A percentile compares a stretch with the other conserved stretches of the same genome.
Evolutionary conservation across 345 rosid species (phyloP).

Genomic region (Draba incana): DNA sequence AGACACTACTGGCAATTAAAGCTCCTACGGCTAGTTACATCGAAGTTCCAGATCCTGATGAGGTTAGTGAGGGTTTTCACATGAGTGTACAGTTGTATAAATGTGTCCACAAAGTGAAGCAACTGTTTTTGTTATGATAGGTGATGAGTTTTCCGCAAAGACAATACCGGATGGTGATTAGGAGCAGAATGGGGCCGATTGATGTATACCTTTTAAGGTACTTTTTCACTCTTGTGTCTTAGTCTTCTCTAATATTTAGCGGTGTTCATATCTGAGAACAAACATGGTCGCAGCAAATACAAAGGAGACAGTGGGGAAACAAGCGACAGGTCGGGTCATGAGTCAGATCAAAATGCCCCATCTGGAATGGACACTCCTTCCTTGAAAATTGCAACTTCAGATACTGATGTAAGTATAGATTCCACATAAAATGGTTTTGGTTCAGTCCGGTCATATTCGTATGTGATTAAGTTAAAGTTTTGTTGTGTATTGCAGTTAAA

Average conservation of each 20-base stretch:
- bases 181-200: constrained; percentile 72
- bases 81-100: neutral
- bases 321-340: constrained; percentile 29
- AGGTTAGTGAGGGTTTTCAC: constrained; percentile 46
- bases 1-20: constrained; percentile 63
- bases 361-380: constrained; percentile 46
- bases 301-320: constrained; percentile 45
- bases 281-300: constrained; percentile 55
- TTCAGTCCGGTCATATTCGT: neutral
- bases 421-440: neutral
- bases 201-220: constrained; percentile 71
- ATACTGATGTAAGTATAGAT: constrained; percentile 53
- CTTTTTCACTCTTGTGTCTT: constrained; percentile 2
- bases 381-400: constrained; percentile 61
- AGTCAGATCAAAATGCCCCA: constrained; percentile 28
- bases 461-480: neutral
- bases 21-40: constrained; percentile 73
- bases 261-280: constrained; percentile 7
- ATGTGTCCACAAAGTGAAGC: constrained; percentile 17
- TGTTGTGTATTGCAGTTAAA: constrained; percentile 45
- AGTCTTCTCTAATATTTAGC: neutral
- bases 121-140: constrained; percentile 42
- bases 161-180: constrained; percentile 64
- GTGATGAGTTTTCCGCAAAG: constrained; percentile 54
- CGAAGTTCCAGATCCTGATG: constrained; percentile 81